A percentile compares a stretch with the other conserved stretches of the same genome.
These are phyloP conservation scores for Paraconiothyrium sp. DNA, from an alignment of 2,329 filamentous ascomycete genomes.

Conservation along the genomic window DNA sequence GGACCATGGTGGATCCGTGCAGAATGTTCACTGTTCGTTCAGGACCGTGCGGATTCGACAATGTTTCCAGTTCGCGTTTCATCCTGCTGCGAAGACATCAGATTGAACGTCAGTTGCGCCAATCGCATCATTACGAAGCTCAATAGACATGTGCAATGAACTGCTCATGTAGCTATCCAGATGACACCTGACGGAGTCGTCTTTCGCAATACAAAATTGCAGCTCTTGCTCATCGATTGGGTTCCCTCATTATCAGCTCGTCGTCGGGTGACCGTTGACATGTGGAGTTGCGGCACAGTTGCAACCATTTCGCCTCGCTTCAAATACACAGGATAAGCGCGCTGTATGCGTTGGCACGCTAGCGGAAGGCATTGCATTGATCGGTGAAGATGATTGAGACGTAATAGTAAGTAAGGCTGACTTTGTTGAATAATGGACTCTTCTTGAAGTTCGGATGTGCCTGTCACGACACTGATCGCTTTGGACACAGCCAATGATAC, in stretches of 20 bases:
- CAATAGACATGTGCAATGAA: not conserved
- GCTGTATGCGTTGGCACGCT: not conserved
- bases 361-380: not conserved
- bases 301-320: not conserved
- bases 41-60: not conserved
- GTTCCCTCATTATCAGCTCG: not conserved
- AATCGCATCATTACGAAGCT: not conserved
- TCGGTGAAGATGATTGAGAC: not conserved
- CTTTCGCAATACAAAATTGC: not conserved
- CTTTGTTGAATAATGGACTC: not conserved
- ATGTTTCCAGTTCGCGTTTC: not conserved
- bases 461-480: no score
- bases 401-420: not conserved
- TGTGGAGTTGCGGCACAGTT: not conserved
- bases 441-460: not conserved
- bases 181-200: not conserved
- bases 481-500: no score
- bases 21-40: not conserved
- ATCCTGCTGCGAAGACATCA: not conserved
- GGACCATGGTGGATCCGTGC: not conserved
- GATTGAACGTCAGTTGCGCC: not conserved
- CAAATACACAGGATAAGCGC: slow-evolving; percentile 1
- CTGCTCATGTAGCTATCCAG: not conserved
- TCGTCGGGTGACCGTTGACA: not conserved
- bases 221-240: not conserved